These are phyloP conservation scores for Neltuma alba DNA, from an alignment of 306 rosid genomes.

Conservation along the genomic window DNA sequence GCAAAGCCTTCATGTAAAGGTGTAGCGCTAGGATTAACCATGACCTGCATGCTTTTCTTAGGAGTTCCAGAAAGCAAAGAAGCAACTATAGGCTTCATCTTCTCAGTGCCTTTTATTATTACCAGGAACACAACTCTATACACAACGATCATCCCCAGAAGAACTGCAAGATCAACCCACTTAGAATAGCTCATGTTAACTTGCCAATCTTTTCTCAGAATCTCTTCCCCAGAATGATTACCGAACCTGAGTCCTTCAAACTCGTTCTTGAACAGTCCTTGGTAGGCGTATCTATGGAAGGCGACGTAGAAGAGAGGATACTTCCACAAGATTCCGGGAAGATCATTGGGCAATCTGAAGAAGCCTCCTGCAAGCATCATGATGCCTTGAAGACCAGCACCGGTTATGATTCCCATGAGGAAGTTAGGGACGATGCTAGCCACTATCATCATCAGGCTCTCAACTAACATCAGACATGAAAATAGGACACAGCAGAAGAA, in stretches of 20 bases:
- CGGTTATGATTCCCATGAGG: slow-evolving; percentile 46
- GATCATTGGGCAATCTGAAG: slow-evolving; percentile 49
- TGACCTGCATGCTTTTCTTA: slow-evolving; percentile 16
- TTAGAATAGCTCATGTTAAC: slow-evolving; percentile 58
- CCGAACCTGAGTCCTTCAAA: slow-evolving; percentile 36
- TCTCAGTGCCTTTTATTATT: slow-evolving; percentile 54
- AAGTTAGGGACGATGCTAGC: slow-evolving; percentile 51
- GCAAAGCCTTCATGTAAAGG: slow-evolving; percentile 18
- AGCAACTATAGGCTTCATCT: slow-evolving; percentile 32
- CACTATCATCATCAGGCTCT: slow-evolving; percentile 62
- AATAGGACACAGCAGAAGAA: slow-evolving; percentile 42
- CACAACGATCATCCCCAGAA: slow-evolving; percentile 55
- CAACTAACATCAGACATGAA: slow-evolving; percentile 48
- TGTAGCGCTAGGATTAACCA: slow-evolving; percentile 38
- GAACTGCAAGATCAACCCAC: slow-evolving; percentile 69
- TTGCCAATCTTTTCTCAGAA: slow-evolving; percentile 45
- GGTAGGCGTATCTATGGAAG: slow-evolving; percentile 55
- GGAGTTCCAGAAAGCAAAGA: slow-evolving; percentile 20
- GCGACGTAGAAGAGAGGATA: slow-evolving; percentile 54
- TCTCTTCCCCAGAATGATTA: slow-evolving; percentile 43
- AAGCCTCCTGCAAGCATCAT: slow-evolving; percentile 54
- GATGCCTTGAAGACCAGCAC: slow-evolving; percentile 55
- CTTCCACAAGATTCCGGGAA: slow-evolving; percentile 47
- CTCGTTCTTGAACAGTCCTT: slow-evolving; percentile 66
- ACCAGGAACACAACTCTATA: slow-evolving; percentile 57